Conservation (phyloP, 163 green algal species). For the Trebouxiophyceae sp. region DNA sequence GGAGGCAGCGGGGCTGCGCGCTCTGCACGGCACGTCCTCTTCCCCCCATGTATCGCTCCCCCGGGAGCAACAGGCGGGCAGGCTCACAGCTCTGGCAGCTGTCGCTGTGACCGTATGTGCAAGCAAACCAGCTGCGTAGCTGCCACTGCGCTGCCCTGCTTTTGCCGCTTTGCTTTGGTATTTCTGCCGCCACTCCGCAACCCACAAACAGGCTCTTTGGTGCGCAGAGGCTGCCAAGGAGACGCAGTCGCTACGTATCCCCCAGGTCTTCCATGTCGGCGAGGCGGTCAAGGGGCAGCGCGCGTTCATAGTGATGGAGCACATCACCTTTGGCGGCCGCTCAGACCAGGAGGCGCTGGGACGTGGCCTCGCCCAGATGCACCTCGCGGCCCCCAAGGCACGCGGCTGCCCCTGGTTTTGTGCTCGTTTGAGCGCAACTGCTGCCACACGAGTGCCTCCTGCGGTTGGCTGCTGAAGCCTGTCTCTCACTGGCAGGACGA, state of each 20-base stretch:
- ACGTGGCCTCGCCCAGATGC: conserved; percentile 71
- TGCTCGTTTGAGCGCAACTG: background rate
- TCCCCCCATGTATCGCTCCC: background rate
- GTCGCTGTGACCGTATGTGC: no score
- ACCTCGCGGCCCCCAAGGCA: conserved; percentile 62
- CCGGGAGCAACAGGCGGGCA: background rate
- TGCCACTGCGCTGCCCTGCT: background rate
- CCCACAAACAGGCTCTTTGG: background rate
- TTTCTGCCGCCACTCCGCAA: background rate
- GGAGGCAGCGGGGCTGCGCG: conserved; percentile 75
- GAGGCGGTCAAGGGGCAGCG: conserved; percentile 26
- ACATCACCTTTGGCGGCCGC: conserved; percentile 59
- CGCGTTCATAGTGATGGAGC: conserved; percentile 95
- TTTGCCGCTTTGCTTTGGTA: no score
- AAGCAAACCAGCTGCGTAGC: background rate
- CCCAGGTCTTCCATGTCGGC: conserved; percentile 50
- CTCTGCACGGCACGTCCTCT: conserved; percentile 12
- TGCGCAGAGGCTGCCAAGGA: conserved; percentile 29
- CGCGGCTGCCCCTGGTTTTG: background rate
- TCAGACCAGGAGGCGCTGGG: conserved; percentile 56
- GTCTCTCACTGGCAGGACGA: conserved; percentile 39
- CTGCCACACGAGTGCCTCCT: background rate
- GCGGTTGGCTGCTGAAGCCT: background rate
- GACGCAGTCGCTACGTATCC: conserved; percentile 58
- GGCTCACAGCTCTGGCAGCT: background rate